A percentile compares a stretch with the other conserved stretches of the same genome.
Conservation (phyloP, 2,329 filamentous ascomycete genomes). For the Colletotrichum magnum region DNA sequence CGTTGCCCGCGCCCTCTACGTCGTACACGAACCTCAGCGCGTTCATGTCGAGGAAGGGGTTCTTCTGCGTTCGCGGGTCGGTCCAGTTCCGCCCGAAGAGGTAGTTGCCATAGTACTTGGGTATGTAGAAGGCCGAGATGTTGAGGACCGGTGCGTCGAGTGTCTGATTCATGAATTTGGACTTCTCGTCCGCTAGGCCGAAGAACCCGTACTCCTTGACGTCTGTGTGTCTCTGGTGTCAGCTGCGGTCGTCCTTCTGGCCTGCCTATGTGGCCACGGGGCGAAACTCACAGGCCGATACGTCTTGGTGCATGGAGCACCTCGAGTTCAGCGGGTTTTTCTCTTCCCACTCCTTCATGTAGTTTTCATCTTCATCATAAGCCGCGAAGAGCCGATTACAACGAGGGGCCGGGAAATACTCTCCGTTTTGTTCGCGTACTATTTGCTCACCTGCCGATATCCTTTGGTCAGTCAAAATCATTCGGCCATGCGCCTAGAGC, state of each 20-base stretch:
- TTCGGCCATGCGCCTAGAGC: background rate
- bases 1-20: constrained; percentile 2
- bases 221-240: constrained; percentile 17
- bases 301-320: constrained; percentile 20
- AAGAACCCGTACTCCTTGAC: constrained; percentile 41
- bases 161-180: constrained; percentile 28
- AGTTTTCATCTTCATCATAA: background rate
- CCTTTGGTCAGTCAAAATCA: background rate
- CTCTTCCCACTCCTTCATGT: background rate
- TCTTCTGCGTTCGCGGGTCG: constrained; percentile 18
- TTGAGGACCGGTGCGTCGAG: constrained; percentile 40
- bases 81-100: constrained; percentile 25
- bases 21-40: background rate
- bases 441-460: background rate
- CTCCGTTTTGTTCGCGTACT: background rate
- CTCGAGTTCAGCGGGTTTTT: background rate
- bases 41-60: background rate
- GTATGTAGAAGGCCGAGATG: constrained; percentile 32
- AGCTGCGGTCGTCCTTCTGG: background rate
- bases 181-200: constrained; percentile 32
- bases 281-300: constrained; percentile 15
- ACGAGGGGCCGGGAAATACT: background rate
- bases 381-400: background rate
- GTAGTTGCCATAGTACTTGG: background rate
- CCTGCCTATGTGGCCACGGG: background rate